phyloP scores from a whole-genome alignment of 306 rosid genomes.

The Ormosia emarginata region DNA sequence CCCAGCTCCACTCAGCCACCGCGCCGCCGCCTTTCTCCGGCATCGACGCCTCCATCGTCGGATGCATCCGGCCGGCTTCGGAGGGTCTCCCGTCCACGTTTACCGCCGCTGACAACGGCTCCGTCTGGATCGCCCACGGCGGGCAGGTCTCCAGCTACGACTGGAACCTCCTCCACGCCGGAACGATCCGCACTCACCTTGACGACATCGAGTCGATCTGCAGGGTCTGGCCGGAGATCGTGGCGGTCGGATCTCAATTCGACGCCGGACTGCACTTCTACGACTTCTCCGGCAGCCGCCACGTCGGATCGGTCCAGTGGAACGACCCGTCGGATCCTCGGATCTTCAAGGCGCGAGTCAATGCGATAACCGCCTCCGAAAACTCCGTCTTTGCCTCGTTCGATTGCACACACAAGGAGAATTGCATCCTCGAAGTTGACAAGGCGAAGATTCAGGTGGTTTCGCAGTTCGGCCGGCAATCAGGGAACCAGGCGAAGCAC shows the following conservation, averaged over 20 bases:
- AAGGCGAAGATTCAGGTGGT: conserved; percentile 52
- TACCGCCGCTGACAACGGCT: conserved; percentile 51
- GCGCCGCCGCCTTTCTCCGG: conserved; percentile 63
- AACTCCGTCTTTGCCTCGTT: conserved; percentile 60
- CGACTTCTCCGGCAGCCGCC: conserved; percentile 63
- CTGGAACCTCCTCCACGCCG: conserved; percentile 51
- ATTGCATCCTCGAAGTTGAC: conserved; percentile 65
- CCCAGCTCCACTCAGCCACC: conserved; percentile 54
- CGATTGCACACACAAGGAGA: conserved; percentile 65
- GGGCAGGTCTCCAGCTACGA: conserved; percentile 84
- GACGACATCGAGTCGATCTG: conserved; percentile 66
- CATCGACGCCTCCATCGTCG: conserved; percentile 62
- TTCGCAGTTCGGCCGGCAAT: conserved; percentile 56
- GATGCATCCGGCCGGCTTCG: conserved; percentile 59
- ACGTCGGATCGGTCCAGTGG: conserved; percentile 71
- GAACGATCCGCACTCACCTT: conserved; percentile 69
- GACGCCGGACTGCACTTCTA: conserved; percentile 72
- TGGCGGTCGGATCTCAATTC: conserved; percentile 63
- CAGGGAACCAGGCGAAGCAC: conserved; percentile 70
- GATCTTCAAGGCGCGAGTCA: conserved; percentile 78
- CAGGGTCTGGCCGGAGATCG: conserved; percentile 68
- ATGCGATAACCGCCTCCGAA: conserved; percentile 50
- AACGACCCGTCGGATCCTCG: conserved; percentile 71
- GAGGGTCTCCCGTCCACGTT: conserved; percentile 74
- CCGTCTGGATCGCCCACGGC: conserved; percentile 87